Evolutionary conservation across 2,329 filamentous ascomycete species (phyloP).

Genomic region (Akanthomyces dipterigenus): DNA sequence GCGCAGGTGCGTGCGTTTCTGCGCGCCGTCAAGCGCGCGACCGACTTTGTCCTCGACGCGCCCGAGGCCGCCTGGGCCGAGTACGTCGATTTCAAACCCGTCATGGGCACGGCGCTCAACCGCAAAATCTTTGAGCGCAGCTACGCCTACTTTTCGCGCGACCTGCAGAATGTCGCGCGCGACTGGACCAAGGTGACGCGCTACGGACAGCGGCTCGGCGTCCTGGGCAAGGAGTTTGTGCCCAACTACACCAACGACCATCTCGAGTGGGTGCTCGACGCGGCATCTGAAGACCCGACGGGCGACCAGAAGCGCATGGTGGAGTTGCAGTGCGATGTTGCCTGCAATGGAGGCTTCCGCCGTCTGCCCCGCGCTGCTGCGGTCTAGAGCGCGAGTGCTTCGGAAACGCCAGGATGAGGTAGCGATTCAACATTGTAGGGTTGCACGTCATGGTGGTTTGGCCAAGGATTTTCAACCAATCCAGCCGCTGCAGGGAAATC

Average conservation of each 20-base stretch:
- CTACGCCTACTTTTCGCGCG: conserved; percentile 68
- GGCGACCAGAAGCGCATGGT: conserved; percentile 73
- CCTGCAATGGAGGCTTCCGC: conserved; percentile 57
- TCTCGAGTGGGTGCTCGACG: conserved; percentile 58
- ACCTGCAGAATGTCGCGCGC: conserved; percentile 66
- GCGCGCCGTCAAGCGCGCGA: conserved; percentile 66
- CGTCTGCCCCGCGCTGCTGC: conserved; percentile 29
- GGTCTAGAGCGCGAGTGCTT: conserved; percentile 2
- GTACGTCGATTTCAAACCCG: conserved; percentile 66
- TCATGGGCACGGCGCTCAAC: conserved; percentile 62
- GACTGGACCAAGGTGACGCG: conserved; percentile 74
- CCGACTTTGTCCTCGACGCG: conserved; percentile 60
- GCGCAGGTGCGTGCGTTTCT: conserved; percentile 62
- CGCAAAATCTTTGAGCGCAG: conserved; percentile 75
- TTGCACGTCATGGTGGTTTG: neutral
- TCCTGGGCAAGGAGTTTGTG: conserved; percentile 55
- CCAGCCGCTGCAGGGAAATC: too few species aligned
- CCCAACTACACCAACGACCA: conserved; percentile 73
- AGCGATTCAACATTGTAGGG: neutral
- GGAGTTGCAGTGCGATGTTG: conserved; percentile 60
- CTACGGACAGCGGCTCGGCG: conserved; percentile 67
- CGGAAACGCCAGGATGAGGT: neutral
- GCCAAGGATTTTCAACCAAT: neutral
- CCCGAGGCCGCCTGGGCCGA: conserved; percentile 59
- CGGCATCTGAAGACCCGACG: conserved; percentile 58